Evolutionary conservation across 2,329 filamentous ascomycete genomes (phyloP).

Genomic region (Aspergillus pseudoglaucus): DNA sequence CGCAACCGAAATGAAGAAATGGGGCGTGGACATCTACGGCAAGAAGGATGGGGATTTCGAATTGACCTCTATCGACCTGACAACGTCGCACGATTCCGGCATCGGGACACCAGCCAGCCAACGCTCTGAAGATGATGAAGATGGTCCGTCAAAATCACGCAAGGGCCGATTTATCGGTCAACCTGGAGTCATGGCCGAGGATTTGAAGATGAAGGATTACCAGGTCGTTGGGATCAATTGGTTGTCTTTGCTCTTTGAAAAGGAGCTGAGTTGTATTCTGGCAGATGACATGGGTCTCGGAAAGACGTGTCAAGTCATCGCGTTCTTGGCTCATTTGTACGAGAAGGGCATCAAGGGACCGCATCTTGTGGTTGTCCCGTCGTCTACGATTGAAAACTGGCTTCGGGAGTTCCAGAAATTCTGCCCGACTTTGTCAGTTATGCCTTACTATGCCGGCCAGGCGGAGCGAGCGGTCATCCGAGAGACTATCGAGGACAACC

Average conservation of each 20-base stretch:
- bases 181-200: conserved; percentile 68
- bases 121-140: conserved; percentile 42
- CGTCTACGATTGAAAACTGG: conserved; percentile 95
- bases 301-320: conserved; percentile 95
- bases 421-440: conserved; percentile 67
- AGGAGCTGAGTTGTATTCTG: conserved; percentile 77
- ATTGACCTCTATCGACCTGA: conserved; percentile 47
- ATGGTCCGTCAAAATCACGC: conserved; percentile 30
- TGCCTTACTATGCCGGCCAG: conserved; percentile 66
- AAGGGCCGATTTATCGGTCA: conserved; percentile 53
- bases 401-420: conserved; percentile 83
- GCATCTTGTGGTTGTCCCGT: conserved; percentile 83
- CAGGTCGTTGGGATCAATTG: conserved; percentile 93
- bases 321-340: conserved; percentile 77
- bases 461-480: conserved; percentile 62
- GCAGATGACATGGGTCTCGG: conserved; percentile 95
- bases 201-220: conserved; percentile 80
- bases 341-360: conserved; percentile 62
- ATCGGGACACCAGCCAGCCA: conserved; percentile 56
- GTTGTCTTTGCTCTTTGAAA: conserved; percentile 76
- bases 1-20: conserved; percentile 57
- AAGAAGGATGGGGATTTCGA: conserved; percentile 57
- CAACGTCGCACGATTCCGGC: conserved; percentile 55
- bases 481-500: conserved; percentile 57
- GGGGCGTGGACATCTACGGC: conserved; percentile 62